Evolutionary conservation across 2,329 filamentous ascomycete genomes (phyloP).

Genomic region (Colletotrichum falcatum): DNA sequence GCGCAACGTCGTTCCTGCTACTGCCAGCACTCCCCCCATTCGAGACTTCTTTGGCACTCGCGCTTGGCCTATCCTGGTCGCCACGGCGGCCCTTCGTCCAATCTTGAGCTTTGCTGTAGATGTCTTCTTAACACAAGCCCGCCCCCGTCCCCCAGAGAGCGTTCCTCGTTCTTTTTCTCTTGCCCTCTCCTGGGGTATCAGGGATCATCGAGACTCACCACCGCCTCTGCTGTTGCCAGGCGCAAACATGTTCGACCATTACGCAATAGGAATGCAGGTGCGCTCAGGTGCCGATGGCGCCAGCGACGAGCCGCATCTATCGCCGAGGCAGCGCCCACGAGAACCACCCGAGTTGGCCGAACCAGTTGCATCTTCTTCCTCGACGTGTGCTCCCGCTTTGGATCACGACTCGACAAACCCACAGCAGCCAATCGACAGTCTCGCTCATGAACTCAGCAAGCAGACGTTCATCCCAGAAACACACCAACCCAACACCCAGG

Average conservation of each 20-base stretch:
- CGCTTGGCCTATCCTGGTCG: slow-evolving; percentile 34
- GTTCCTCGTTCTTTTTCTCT: not conserved
- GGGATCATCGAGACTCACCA: not conserved
- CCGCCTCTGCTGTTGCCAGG: not conserved
- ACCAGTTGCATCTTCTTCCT: not conserved
- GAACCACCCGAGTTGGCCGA: slow-evolving; percentile 3
- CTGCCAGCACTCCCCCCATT: slow-evolving; percentile 11
- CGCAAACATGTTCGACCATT: slow-evolving; percentile 33
- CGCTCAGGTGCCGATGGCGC: slow-evolving; percentile 16
- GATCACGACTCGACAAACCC: not conserved
- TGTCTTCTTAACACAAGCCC: slow-evolving; percentile 38
- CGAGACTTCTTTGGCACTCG: slow-evolving; percentile 12
- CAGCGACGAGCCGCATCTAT: slow-evolving; percentile 21
- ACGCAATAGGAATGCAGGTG: slow-evolving; percentile 29
- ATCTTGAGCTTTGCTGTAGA: slow-evolving; percentile 30
- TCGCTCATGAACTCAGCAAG: slow-evolving; percentile 31
- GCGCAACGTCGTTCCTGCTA: slow-evolving; percentile 31
- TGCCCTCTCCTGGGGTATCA: not conserved
- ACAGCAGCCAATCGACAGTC: slow-evolving; percentile 33
- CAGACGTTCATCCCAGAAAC: slow-evolving; percentile 28
- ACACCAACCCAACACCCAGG: not conserved
- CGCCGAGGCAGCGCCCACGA: slow-evolving; percentile 29
- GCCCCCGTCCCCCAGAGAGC: slow-evolving; percentile 3
- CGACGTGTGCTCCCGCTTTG: not conserved
- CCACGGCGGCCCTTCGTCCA: slow-evolving; percentile 26